Conservation (phyloP, 495 filamentous ascomycete species). For the Tuber magnatum region DNA sequence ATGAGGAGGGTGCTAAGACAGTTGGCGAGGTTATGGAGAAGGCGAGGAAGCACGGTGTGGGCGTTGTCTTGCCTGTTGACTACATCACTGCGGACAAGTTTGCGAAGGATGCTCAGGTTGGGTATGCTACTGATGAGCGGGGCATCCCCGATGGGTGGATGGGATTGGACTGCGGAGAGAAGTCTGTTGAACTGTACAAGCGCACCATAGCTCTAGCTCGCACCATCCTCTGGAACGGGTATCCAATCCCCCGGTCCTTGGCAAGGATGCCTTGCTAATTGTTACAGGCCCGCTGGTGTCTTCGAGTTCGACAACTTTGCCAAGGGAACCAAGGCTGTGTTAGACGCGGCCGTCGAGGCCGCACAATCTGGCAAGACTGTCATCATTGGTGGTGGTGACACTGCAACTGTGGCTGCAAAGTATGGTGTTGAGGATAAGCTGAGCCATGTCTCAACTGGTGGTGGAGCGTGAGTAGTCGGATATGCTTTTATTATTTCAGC, state of each 20-base stretch:
- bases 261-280: constrained; percentile 17
- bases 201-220: constrained; percentile 75
- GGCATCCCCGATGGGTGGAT: constrained; percentile 96
- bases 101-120: constrained; percentile 68
- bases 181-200: constrained; percentile 79
- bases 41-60: constrained; percentile 90
- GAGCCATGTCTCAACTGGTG: constrained; percentile 95
- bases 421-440: constrained; percentile 92
- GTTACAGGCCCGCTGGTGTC: constrained; percentile 68
- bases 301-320: constrained; percentile 96
- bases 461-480: constrained; percentile 56
- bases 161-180: constrained; percentile 88
- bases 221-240: constrained; percentile 97
- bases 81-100: constrained; percentile 97
- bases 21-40: constrained; percentile 83
- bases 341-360: constrained; percentile 76
- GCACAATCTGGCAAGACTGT: constrained; percentile 77
- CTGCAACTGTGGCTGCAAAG: constrained; percentile 95
- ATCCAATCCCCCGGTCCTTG: constrained; percentile 12
- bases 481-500: constrained; percentile 4
- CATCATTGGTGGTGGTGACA: constrained; percentile 98
- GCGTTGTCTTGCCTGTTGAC: constrained; percentile 88
- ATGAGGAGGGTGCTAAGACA: constrained; percentile 90
- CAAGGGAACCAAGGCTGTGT: constrained; percentile 77
- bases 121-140: constrained; percentile 73